Evolutionary conservation across 2,329 filamentous ascomycete species (phyloP), one percentile per base, ranked within the genome.

Genomic region (Penicillium aurantiogriseum): DNA sequence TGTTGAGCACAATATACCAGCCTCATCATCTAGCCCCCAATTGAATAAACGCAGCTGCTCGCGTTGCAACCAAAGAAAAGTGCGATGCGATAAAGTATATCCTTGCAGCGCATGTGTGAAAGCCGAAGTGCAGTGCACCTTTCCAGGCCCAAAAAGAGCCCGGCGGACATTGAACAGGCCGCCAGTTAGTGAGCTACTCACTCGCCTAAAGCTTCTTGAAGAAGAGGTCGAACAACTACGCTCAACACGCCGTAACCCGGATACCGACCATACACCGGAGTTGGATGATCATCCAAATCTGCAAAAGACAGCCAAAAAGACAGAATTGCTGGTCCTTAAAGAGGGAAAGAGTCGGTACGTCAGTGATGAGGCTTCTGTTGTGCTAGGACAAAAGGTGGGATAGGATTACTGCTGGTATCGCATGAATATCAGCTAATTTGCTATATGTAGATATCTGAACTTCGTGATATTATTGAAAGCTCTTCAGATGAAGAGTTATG

Each of bases 1-100:
- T 44, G 42, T 19, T 17, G 10, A 44, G 23, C 15, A 15, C 39
- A 23, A 44, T 31, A 19, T 45, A 19, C 3, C 17, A 29, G 6
- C 17, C 15, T 45, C 25, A 13, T 42, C 36, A 2, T 43, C 43
- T 31, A 10, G 10, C 10, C 42, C 27, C 38, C 35, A 43, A 19
- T 43, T 31, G 17, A 51, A 60, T 31, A 63, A 60, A 42, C 63
- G 64, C 19, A 69, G 67, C 40, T 75, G 72, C 43, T 52, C 55
- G n/a, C 55, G 60, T 4, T 76, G 73, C 61, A 68, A 69, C 54
- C 60, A 64, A 25, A 64, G 64, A 39, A 75, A 74, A 51, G 59
- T 74, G 21, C 66, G 68, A 15, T 76, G 72, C 44, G 67, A 71
- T 58, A 71, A 69, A 55, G 63, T 56, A 29, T 38, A 65, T n/a